Evolutionary conservation across 441 rosid genomes (phyloP).

Genomic region (Syzygium malaccense): DNA sequence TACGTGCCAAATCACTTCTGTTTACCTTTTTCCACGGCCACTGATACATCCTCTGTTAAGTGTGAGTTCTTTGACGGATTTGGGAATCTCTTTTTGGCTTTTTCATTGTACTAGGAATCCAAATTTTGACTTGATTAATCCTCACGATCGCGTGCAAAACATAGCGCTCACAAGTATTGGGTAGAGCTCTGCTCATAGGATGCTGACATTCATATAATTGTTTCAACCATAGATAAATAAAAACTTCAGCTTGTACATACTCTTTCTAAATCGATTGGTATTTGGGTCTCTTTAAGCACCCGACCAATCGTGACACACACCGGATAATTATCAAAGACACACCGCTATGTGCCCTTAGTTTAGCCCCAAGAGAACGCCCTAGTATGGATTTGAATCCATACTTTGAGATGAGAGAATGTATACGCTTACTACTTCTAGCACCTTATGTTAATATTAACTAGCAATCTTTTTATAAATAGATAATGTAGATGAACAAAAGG

Average conservation of each 20-base stretch:
- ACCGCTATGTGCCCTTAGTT: neutral
- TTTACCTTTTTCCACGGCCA: neutral
- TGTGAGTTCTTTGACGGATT: neutral
- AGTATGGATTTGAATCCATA: neutral
- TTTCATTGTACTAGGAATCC: neutral
- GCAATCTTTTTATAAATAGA: neutral
- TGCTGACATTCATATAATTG: neutral
- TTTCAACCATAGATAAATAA: neutral
- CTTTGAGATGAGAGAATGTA: neutral
- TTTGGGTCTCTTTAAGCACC: neutral
- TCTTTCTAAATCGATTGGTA: neutral
- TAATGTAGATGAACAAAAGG: neutral
- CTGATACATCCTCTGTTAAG: neutral
- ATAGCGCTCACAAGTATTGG: neutral
- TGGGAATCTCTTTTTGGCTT: neutral
- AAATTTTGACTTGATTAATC: neutral
- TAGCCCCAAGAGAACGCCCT: neutral
- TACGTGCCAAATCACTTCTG: neutral
- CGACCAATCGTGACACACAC: neutral
- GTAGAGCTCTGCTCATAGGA: neutral
- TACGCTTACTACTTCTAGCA: neutral
- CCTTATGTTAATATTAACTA: neutral
- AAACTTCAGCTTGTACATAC: neutral
- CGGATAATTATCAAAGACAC: neutral
- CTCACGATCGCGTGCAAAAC: neutral